These are phyloP conservation scores for Didymella exigua DNA, from an alignment of 2,329 filamentous ascomycete genomes.

Conservation along the genomic window DNA sequence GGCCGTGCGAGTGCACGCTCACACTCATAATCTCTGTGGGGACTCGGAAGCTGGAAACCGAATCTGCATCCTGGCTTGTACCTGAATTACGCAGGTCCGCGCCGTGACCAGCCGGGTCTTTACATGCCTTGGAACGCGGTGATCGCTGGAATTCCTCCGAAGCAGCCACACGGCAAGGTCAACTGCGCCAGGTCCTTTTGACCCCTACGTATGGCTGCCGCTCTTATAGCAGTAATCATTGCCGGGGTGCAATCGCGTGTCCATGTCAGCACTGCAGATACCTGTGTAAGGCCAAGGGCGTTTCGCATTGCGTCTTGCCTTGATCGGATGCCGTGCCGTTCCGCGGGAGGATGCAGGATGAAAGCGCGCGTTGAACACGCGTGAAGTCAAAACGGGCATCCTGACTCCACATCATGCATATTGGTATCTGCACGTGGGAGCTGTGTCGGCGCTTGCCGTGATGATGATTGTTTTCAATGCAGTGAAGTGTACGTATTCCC, in stretches of 20 bases:
- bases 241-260: neutral
- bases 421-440: neutral
- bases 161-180: neutral
- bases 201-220: neutral
- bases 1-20: neutral
- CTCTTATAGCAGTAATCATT: neutral
- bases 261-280: neutral
- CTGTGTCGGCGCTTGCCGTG: neutral
- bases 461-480: neutral
- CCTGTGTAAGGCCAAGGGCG: neutral
- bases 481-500: neutral
- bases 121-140: neutral
- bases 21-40: neutral
- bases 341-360: constrained; percentile 6
- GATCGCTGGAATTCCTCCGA: neutral
- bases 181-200: neutral
- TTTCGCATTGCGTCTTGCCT: neutral
- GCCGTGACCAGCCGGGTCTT: neutral
- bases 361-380: neutral
- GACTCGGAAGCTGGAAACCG: neutral
- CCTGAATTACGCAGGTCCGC: neutral
- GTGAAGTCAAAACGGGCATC: constrained; percentile 9
- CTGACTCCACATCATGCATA: neutral
- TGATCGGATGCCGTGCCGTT: neutral
- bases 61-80: neutral